These are phyloP conservation scores for Primulina tabacum DNA, from an alignment of 257 asterid species.

Conservation along the genomic window DNA sequence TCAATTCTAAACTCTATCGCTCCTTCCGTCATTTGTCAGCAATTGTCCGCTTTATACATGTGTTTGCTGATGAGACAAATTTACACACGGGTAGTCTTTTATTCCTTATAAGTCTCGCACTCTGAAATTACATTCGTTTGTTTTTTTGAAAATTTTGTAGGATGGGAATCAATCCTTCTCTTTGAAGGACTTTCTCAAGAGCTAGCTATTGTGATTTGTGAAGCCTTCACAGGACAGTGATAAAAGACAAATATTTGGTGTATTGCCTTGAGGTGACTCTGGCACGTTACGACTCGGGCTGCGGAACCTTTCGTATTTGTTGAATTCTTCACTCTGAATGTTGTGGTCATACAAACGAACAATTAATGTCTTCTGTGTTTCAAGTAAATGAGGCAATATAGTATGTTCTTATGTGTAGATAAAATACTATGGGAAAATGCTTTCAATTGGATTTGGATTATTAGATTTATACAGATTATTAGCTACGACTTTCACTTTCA, in stretches of 20 bases:
- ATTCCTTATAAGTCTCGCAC: neutral
- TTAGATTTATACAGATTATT: neutral
- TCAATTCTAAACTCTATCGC: neutral
- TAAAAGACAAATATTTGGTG: neutral
- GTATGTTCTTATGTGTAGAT: neutral
- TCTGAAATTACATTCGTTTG: neutral
- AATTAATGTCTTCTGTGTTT: neutral
- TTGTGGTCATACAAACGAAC: neutral
- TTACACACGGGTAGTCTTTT: neutral
- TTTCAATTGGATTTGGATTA: neutral
- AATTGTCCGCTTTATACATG: neutral
- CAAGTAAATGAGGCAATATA: neutral
- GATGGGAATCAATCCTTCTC: conserved; percentile 64
- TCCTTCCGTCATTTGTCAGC: neutral
- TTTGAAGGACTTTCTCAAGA: conserved; percentile 66
- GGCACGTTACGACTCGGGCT: conserved; percentile 7
- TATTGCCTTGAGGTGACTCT: conserved; percentile 13
- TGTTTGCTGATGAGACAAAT: neutral
- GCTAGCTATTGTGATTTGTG: conserved; percentile 31
- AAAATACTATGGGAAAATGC: neutral
- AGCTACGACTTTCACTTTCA: neutral
- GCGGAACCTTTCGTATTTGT: neutral
- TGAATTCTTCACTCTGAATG: conserved; percentile 2
- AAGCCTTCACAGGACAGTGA: neutral
- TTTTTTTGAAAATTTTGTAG: conserved; percentile 31